A percentile compares a stretch with the other conserved stretches of the same genome.
phyloP scores from a whole-genome alignment of 805 yeast genomes.

The Yarrowia bubula region DNA sequence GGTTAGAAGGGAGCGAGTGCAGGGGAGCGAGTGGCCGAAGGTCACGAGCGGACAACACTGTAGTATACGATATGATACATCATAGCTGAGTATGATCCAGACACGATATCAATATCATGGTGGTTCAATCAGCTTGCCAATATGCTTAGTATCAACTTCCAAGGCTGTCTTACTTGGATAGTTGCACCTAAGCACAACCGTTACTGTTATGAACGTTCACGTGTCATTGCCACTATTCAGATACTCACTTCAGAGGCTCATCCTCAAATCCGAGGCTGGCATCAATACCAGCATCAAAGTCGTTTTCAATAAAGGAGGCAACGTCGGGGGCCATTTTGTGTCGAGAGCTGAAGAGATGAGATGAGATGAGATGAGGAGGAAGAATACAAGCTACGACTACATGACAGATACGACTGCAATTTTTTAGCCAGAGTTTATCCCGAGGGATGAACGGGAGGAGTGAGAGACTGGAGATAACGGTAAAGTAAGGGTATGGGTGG shows the following conservation, averaged over 20 bases:
- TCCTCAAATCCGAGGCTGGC: constrained; percentile 18
- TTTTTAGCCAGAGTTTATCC: background rate
- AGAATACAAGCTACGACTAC: background rate
- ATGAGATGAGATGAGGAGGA: background rate
- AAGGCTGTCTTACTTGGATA: no score
- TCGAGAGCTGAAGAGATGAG: background rate
- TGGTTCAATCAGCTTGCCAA: no score
- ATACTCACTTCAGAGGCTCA: constrained; percentile 22
- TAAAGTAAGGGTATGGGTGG: background rate
- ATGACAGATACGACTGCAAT: constrained; percentile 3
- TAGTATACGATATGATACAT: no score
- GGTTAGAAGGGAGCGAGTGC: constrained; percentile 2
- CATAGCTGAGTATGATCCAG: no score
- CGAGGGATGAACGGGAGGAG: no score
- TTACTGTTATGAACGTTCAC: no score
- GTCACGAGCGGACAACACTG: background rate
- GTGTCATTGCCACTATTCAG: no score
- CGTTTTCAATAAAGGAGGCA: constrained; percentile 3
- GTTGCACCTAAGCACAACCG: no score
- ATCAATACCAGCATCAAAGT: background rate
- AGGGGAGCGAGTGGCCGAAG: background rate
- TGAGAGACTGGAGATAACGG: background rate
- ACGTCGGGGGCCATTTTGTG: constrained; percentile 23
- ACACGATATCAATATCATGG: no score
- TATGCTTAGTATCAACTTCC: no score